Evolutionary conservation across 2,329 filamentous ascomycete species (phyloP), one percentile per base, ranked within the genome.

Genomic region (Pseudonectria buxi): DNA sequence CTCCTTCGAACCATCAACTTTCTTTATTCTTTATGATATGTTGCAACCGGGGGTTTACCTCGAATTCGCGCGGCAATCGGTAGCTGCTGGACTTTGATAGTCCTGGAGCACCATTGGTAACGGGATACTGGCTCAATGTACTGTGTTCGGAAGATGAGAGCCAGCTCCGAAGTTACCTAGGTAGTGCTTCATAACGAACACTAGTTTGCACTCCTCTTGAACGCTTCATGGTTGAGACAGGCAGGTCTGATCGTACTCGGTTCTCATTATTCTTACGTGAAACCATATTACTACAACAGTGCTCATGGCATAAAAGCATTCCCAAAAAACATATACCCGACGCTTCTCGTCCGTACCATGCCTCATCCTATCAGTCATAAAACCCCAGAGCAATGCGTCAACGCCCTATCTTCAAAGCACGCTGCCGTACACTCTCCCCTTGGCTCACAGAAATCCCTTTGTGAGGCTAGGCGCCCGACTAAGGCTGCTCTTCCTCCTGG

Each of bases 381-480:
- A 37, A 36, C 30, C 47, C 35, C 38, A 36, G 29, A 47, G 39
- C 40, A 47, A 52, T 47, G 35, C 40, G 36, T 45, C 45, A 52
- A 51, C 47, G 47, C 49, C 49, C 37, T 28, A 33, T 43, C 31
- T 14, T 10, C 26, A 27, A 6, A 5, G 26, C 4, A 27, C 11
- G 26, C 5, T 27, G 6, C 26, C 5, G 11, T 12, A 6, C 26
- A 27, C 6, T 27, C 26, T 7, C 24, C 18, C 12, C 12, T 31
- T 15, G 13, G 24, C 24, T 64, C 51, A 86, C 60, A 87, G 64
- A 55, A 88, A 87, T n/a, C 83, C 83, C 63, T 88, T 87, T 30
- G 79, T 86, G 58, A 86, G 66, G 59, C 83, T 87, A 37, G 76
- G 73, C 49, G 69, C 67, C 54, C 78, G 70, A 43, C 67, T 71